A percentile compares a stretch with the other conserved stretches of the same genome.
Conservation (phyloP, 2,329 filamentous ascomycete genomes). For the Aspergillus floridensis region DNA sequence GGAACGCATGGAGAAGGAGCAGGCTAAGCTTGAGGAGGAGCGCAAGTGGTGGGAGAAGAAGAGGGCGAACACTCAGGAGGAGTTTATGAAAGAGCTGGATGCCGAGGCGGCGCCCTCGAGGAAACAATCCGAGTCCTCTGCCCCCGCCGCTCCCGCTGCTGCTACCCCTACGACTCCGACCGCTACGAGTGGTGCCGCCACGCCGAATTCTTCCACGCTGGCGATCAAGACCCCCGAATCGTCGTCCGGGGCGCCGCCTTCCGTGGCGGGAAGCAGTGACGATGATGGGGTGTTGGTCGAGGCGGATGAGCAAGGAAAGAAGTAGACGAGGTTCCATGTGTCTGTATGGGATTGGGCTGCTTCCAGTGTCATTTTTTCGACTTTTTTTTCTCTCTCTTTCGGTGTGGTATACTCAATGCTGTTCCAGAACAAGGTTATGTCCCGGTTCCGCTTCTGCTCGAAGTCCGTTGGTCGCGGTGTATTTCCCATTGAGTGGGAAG, state of each 20-base stretch:
- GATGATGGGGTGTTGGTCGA: slow-evolving; percentile 80
- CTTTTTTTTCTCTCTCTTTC: not conserved
- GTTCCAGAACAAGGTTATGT: slow-evolving; percentile 13
- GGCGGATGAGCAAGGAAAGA: slow-evolving; percentile 51
- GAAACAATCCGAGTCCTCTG: not conserved
- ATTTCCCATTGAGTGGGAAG: not conserved
- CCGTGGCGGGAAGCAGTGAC: slow-evolving; percentile 59
- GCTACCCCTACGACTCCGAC: slow-evolving; percentile 10
- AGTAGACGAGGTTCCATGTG: slow-evolving; percentile 25
- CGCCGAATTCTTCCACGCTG: slow-evolving; percentile 7
- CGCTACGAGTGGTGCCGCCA: slow-evolving; percentile 13
- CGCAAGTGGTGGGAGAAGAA: slow-evolving; percentile 92
- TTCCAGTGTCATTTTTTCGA: slow-evolving; percentile 1
- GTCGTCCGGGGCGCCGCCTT: slow-evolving; percentile 29
- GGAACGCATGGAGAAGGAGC: slow-evolving; percentile 70
- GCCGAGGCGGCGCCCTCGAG: slow-evolving; percentile 15
- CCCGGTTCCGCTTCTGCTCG: not conserved
- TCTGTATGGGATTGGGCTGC: slow-evolving; percentile 1
- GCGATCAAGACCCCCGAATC: slow-evolving; percentile 21
- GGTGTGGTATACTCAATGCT: not conserved
- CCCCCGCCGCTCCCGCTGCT: slow-evolving; percentile 14
- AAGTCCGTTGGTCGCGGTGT: not conserved
- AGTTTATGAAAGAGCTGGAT: slow-evolving; percentile 80
- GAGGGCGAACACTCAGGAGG: slow-evolving; percentile 67
- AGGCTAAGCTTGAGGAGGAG: slow-evolving; percentile 68